These are phyloP conservation scores for Sporothrix euskadiensis DNA, from an alignment of 2,329 filamentous ascomycete genomes.

Conservation along the genomic window DNA sequence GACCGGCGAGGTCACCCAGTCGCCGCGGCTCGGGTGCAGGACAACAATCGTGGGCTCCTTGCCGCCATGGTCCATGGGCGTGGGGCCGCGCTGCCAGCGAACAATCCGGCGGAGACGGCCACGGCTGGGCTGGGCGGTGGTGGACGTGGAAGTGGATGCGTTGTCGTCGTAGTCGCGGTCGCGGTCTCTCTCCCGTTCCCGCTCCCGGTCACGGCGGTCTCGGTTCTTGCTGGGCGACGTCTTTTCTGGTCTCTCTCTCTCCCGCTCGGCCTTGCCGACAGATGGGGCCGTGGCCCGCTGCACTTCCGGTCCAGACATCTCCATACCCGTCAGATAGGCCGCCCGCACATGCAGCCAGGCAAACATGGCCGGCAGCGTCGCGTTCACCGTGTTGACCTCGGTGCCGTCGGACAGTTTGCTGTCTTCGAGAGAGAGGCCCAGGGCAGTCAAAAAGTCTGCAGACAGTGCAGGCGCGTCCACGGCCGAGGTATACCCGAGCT, in stretches of 20 bases:
- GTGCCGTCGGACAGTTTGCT: conserved; percentile 24
- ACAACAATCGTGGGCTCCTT: conserved; percentile 32
- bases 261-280: neutral
- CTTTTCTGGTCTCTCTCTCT: neutral
- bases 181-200: conserved; percentile 11
- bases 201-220: conserved; percentile 10
- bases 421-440: conserved; percentile 23
- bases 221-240: conserved; percentile 19
- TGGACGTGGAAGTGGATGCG: conserved; percentile 15
- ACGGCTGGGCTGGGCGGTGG: conserved; percentile 15
- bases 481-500: conserved; percentile 29
- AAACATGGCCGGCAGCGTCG: conserved; percentile 33
- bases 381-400: conserved; percentile 31
- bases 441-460: conserved; percentile 16
- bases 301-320: conserved; percentile 30
- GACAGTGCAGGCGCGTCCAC: conserved; percentile 27
- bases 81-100: conserved; percentile 30
- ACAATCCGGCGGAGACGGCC: conserved; percentile 30
- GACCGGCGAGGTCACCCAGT: conserved; percentile 33
- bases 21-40: conserved; percentile 33
- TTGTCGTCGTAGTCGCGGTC: conserved; percentile 25
- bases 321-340: conserved; percentile 30
- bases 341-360: conserved; percentile 34
- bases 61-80: conserved; percentile 31
- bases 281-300: conserved; percentile 23